These are phyloP conservation scores for Stagonosporopsis vannaccii DNA, from an alignment of 2,329 filamentous ascomycete species.

Conservation along the genomic window DNA sequence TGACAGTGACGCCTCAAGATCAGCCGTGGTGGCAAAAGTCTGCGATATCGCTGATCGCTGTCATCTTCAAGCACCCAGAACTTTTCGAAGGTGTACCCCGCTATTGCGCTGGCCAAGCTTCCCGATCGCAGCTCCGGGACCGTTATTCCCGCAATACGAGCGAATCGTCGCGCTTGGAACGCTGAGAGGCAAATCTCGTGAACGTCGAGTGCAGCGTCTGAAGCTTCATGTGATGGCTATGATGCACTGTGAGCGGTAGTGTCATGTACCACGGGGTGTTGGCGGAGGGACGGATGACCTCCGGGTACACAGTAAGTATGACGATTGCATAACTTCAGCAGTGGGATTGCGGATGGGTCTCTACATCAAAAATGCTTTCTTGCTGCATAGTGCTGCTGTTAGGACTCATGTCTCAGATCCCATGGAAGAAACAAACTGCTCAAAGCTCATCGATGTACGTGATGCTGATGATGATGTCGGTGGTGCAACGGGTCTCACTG, in stretches of 20 bases:
- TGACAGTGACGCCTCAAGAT: conserved; percentile 2
- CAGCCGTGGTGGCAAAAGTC: conserved; percentile 8
- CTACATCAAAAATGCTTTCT: neutral
- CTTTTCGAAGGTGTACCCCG: conserved; percentile 7
- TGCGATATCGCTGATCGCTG: conserved; percentile 7
- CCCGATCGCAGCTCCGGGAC: conserved; percentile 4
- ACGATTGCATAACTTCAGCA: neutral
- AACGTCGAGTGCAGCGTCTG: conserved; percentile 1
- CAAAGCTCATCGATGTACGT: neutral
- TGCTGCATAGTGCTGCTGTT: neutral
- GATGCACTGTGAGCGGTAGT: neutral
- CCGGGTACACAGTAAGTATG: neutral
- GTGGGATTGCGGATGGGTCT: neutral
- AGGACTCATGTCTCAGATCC: neutral
- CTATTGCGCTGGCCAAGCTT: conserved; percentile 6
- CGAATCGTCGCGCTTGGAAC: conserved; percentile 7
- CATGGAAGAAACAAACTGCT: neutral
- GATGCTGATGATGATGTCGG: conserved; percentile 5
- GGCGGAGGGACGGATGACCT: neutral
- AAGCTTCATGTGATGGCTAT: conserved; percentile 10
- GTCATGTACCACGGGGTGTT: conserved; percentile 5
- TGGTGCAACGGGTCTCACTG: conserved; percentile 11
- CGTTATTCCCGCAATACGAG: conserved; percentile 21
- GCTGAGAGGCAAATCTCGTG: conserved; percentile 16
- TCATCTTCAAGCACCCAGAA: neutral